Evolutionary conservation across 2,329 filamentous ascomycete species (phyloP).

Genomic region (Apiospora aurea): DNA sequence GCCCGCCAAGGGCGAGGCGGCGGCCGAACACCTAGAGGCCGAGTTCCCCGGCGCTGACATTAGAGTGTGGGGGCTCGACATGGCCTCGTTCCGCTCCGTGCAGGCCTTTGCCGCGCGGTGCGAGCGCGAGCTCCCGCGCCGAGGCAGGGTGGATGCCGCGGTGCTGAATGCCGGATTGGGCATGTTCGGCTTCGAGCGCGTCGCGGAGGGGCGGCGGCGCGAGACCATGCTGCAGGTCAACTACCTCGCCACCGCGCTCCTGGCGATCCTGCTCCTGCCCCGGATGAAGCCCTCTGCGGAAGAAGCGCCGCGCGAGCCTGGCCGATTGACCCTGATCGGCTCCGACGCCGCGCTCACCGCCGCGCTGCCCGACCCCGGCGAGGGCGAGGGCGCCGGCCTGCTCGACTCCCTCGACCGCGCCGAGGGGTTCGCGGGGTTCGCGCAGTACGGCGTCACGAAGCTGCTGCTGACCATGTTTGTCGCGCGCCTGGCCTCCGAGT

Average conservation of each 20-base stretch:
- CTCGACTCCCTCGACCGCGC: constrained; percentile 27
- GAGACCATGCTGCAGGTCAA: constrained; percentile 58
- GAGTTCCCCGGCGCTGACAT: constrained; percentile 37
- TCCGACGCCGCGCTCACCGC: constrained; percentile 32
- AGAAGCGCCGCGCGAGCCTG: not conserved
- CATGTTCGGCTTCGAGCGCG: constrained; percentile 34
- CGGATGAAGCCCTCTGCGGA: constrained; percentile 35
- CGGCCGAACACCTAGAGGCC: no score
- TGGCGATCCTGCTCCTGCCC: constrained; percentile 55
- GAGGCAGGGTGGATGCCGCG: constrained; percentile 43
- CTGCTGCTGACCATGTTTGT: constrained; percentile 45
- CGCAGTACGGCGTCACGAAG: constrained; percentile 37
- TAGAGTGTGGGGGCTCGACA: constrained; percentile 52
- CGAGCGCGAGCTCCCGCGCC: constrained; percentile 35
- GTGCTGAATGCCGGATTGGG: constrained; percentile 44
- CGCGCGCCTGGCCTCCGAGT: constrained; percentile 34
- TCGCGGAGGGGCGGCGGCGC: constrained; percentile 35
- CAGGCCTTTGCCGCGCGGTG: constrained; percentile 44
- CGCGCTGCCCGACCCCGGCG: not conserved
- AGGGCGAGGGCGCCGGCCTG: not conserved
- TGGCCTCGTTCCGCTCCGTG: constrained; percentile 48
- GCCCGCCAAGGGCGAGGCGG: constrained; percentile 36
- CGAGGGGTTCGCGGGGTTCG: constrained; percentile 28
- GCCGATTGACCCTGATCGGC: constrained; percentile 34
- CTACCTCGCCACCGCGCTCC: constrained; percentile 56